These are phyloP conservation scores for Penicillium canescens DNA, from an alignment of 495 filamentous ascomycete species.

Conservation along the genomic window DNA sequence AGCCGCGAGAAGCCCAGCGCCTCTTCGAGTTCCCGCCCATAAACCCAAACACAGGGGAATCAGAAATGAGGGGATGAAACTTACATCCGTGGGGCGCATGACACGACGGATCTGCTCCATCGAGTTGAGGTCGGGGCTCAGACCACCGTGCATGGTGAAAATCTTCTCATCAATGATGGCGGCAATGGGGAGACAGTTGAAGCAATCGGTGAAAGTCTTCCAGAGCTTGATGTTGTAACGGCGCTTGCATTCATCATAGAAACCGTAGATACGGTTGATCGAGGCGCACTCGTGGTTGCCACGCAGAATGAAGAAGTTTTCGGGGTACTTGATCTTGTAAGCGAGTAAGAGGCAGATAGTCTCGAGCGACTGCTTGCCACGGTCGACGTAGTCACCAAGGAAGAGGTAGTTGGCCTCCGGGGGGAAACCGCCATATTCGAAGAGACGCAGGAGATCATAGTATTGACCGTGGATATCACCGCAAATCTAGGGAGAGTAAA, in stretches of 20 bases:
- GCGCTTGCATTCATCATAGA: slow-evolving; percentile 99
- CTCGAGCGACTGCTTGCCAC: slow-evolving; percentile 98
- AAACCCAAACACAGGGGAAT: slow-evolving; percentile 3
- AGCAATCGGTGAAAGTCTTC: slow-evolving; percentile 99
- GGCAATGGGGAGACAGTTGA: slow-evolving; percentile 99
- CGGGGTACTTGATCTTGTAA: slow-evolving; percentile 99
- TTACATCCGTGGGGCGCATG: slow-evolving; percentile 98
- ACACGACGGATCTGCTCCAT: slow-evolving; percentile 99
- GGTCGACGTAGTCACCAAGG: slow-evolving; percentile 97
- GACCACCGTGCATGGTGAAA: slow-evolving; percentile 98
- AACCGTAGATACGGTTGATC: slow-evolving; percentile 99
- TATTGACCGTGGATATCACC: slow-evolving; percentile 99
- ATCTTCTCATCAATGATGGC: slow-evolving; percentile 99
- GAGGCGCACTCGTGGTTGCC: slow-evolving; percentile 99
- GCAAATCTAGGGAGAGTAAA: slow-evolving; percentile 70
- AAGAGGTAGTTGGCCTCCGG: slow-evolving; percentile 99
- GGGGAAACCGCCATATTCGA: slow-evolving; percentile 98
- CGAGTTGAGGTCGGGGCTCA: slow-evolving; percentile 97
- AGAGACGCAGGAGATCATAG: slow-evolving; percentile 94
- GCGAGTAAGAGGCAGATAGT: slow-evolving; percentile 97
- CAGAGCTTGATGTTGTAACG: slow-evolving; percentile 99
- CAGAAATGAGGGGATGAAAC: slow-evolving; percentile 29
- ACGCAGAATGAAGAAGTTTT: slow-evolving; percentile 99
- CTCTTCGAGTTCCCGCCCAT: slow-evolving; percentile 14
- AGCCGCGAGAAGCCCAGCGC: slow-evolving; percentile 40